phyloP scores from a whole-genome alignment of 2,329 filamentous ascomycete genomes.

The Botrytis cinerea region DNA sequence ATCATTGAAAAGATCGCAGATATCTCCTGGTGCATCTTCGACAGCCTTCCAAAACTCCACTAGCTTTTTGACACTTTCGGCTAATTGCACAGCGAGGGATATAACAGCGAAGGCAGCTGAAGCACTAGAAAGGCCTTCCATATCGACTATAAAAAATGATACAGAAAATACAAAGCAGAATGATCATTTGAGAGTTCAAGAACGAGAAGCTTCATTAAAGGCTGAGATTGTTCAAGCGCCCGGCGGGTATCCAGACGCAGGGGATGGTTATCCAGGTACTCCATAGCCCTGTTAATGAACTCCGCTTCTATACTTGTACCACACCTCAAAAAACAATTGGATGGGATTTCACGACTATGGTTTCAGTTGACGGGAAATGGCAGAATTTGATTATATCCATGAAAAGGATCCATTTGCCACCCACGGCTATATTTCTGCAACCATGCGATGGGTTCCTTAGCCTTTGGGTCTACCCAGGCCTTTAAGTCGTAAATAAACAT shows the following conservation, averaged over 20 bases:
- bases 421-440: too few species aligned
- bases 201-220: too few species aligned
- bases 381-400: too few species aligned
- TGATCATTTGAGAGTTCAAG: too few species aligned
- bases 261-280: background rate
- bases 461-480: slow-evolving; percentile 35
- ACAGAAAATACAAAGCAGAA: too few species aligned
- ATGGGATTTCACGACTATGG: background rate
- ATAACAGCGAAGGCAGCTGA: slow-evolving; percentile 15
- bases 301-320: slow-evolving; percentile 3
- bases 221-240: background rate
- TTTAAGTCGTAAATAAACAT: slow-evolving; percentile 63
- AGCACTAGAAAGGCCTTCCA: slow-evolving; percentile 19
- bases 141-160: background rate
- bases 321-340: slow-evolving; percentile 17
- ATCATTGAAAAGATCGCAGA: background rate
- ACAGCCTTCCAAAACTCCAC: background rate
- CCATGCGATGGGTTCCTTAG: too few species aligned
- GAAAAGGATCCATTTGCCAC: too few species aligned
- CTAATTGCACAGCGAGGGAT: background rate
- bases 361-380: background rate
- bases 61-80: slow-evolving; percentile 2
- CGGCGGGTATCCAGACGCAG: background rate
- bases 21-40: slow-evolving; percentile 8
- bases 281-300: background rate